Percentiles rank a stretch among this genome's conserved stretches.
Evolutionary conservation across 1,284 basidiomycete genomes (phyloP).

Genomic region (Leccinum solheimii): DNA sequence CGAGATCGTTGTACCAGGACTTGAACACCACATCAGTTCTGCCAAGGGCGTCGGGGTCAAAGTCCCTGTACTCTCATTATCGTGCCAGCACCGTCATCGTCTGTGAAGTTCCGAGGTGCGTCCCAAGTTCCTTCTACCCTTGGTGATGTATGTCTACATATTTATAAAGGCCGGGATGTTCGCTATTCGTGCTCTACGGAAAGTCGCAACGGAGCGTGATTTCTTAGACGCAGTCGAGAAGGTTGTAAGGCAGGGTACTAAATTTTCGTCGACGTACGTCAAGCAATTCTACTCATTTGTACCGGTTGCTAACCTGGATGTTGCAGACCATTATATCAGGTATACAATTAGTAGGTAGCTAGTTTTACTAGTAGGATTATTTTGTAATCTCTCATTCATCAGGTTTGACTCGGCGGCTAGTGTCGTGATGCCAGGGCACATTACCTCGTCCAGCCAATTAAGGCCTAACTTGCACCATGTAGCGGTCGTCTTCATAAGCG

Average conservation of each 20-base stretch:
- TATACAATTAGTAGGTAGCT: conserved; percentile 59
- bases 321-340: conserved; percentile 66
- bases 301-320: conserved; percentile 14
- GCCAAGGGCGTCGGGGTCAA: too few species aligned
- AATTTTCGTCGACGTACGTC: conserved; percentile 67
- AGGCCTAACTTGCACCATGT: conserved; percentile 5
- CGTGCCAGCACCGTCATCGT: too few species aligned
- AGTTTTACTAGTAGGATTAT: conserved; percentile 2
- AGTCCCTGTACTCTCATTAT: too few species aligned
- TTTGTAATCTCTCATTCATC: conserved; percentile 11
- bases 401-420: background rate
- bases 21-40: too few species aligned
- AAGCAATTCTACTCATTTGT: background rate
- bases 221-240: conserved; percentile 99
- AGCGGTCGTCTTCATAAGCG: conserved; percentile 19
- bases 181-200: conserved; percentile 94
- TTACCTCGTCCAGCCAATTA: background rate
- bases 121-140: conserved; percentile 7
- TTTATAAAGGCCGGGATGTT: conserved; percentile 90
- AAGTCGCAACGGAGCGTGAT: conserved; percentile 96
- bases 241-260: conserved; percentile 96
- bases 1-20: too few species aligned
- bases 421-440: background rate
- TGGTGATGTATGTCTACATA: background rate
- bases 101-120: conserved; percentile 61